Conservation (phyloP, 352 stramenopile species). For the Phytophthora hybrid region DNA sequence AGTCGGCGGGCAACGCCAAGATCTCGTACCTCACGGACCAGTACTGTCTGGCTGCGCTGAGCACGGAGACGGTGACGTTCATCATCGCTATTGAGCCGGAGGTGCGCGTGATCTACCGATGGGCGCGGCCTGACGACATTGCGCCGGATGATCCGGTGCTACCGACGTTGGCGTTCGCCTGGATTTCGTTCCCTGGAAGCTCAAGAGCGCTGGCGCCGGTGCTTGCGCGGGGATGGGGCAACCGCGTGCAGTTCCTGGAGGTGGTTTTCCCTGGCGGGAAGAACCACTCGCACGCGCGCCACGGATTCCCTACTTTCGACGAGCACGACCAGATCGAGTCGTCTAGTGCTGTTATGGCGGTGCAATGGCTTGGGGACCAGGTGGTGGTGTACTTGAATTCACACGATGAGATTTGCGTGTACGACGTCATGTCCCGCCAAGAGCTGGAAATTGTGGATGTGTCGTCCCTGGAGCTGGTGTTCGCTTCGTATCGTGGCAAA, state of each 20-base stretch:
- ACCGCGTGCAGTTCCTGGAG: slow-evolving; percentile 94
- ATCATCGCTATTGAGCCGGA: slow-evolving; percentile 95
- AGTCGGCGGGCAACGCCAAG: slow-evolving; percentile 85
- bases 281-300: slow-evolving; percentile 76
- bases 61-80: slow-evolving; percentile 95
- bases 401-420: slow-evolving; percentile 96
- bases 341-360: slow-evolving; percentile 90
- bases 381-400: slow-evolving; percentile 96
- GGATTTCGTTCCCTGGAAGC: slow-evolving; percentile 91
- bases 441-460: slow-evolving; percentile 96
- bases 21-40: slow-evolving; percentile 88
- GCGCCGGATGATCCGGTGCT: slow-evolving; percentile 78
- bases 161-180: slow-evolving; percentile 95
- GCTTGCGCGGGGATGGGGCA: slow-evolving; percentile 94
- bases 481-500: slow-evolving; percentile 92
- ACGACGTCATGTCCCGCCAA: slow-evolving; percentile 96
- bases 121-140: slow-evolving; percentile 87
- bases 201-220: slow-evolving; percentile 88
- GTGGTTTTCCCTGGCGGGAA: slow-evolving; percentile 82
- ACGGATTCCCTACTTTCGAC: slow-evolving; percentile 95
- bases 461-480: slow-evolving; percentile 93
- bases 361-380: slow-evolving; percentile 97
- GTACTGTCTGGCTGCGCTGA: slow-evolving; percentile 84
- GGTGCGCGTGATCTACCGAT: slow-evolving; percentile 95
- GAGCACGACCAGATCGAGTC: slow-evolving; percentile 94